Conservation (phyloP, 169 alveolate genomes). For the Cryptosporidium bovis region DNA sequence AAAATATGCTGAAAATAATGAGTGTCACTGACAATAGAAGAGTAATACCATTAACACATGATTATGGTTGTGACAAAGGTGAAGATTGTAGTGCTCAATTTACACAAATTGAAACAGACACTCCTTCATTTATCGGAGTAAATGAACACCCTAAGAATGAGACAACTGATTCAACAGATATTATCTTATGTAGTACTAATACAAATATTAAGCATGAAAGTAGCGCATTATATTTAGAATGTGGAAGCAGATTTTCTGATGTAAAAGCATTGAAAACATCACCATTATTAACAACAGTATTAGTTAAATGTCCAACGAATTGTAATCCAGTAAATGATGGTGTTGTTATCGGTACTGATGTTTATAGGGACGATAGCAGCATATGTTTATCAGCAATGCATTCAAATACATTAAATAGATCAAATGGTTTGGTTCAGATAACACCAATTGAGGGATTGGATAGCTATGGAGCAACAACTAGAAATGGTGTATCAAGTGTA, state of each 20-base stretch:
- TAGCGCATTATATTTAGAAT: constrained; percentile 39
- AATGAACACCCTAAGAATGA: not conserved
- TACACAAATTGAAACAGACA: constrained; percentile 38
- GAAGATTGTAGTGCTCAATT: constrained; percentile 41
- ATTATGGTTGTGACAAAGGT: constrained; percentile 46
- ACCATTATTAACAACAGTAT: constrained; percentile 41
- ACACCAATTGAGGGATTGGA: constrained; percentile 74
- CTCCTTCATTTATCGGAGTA: constrained; percentile 17
- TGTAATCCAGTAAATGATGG: constrained; percentile 62
- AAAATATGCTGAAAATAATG: constrained; percentile 58
- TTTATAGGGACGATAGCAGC: constrained; percentile 72
- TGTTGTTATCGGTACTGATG: constrained; percentile 69
- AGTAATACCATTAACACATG: constrained; percentile 69
- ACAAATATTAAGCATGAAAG: constrained; percentile 61
- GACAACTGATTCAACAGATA: constrained; percentile 30
- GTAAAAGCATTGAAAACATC: constrained; percentile 37
- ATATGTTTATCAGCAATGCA: constrained; percentile 66
- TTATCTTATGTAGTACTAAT: constrained; percentile 65
- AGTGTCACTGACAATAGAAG: constrained; percentile 37
- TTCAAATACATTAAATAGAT: constrained; percentile 56
- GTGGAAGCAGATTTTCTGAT: constrained; percentile 60
- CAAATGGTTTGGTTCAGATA: constrained; percentile 48
- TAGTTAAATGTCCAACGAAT: constrained; percentile 64
- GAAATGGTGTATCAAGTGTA: constrained; percentile 67
- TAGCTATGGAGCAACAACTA: constrained; percentile 48